Conservation (phyloP, 805 yeast species). For the Debaryomyces tyrocola region DNA sequence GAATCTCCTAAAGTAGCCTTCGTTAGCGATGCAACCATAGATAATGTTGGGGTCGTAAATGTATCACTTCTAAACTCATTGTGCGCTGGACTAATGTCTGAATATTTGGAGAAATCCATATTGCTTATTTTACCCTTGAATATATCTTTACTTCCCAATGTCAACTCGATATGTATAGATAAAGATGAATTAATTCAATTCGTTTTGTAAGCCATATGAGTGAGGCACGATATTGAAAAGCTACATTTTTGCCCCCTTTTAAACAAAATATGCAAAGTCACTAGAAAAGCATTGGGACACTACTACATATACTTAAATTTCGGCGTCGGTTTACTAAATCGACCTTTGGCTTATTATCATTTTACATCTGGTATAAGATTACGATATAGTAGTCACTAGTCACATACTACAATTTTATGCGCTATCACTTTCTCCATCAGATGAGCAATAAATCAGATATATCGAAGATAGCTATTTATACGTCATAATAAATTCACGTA, state of each 20-base stretch:
- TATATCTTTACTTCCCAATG: not conserved
- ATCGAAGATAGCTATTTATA: too few relatives aligned
- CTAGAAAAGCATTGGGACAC: too few relatives aligned
- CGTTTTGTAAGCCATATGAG: not conserved
- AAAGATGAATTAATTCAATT: not conserved
- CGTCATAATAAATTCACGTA: too few relatives aligned
- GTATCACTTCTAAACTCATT: constrained; percentile 64
- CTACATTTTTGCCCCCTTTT: not conserved
- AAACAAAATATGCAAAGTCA: too few relatives aligned
- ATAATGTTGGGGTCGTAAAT: constrained; percentile 80
- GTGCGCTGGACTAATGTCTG: constrained; percentile 22
- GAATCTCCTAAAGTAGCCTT: constrained; percentile 41
- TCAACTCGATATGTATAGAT: not conserved
- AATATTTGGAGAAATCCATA: constrained; percentile 15
- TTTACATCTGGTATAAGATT: too few relatives aligned
- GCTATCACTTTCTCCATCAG: too few relatives aligned
- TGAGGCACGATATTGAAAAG: not conserved
- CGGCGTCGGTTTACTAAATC: too few relatives aligned
- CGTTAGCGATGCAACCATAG: constrained; percentile 58
- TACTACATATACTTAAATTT: too few relatives aligned
- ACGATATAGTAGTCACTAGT: too few relatives aligned
- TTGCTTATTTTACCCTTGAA: not conserved
- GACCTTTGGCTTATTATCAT: too few relatives aligned
- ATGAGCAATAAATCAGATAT: too few relatives aligned
- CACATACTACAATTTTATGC: too few relatives aligned